Conservation (phyloP, 192 early-diverging fungal species). For the Cetraspora pellucida region DNA sequence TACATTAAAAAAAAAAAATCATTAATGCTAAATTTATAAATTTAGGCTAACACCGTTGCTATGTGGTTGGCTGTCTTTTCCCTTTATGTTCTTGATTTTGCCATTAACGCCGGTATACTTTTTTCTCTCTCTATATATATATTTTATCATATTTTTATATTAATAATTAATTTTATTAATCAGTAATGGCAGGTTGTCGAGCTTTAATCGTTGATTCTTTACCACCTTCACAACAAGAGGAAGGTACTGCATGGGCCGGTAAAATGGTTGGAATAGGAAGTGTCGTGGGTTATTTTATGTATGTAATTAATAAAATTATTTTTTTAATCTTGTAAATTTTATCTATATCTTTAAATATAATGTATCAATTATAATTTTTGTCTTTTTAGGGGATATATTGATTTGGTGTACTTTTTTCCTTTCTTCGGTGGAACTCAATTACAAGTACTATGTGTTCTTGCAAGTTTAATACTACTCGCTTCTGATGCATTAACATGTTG, state of each 20-base stretch:
- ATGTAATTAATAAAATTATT: background rate
- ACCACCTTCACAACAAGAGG: slow-evolving; percentile 80
- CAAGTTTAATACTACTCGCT: slow-evolving; percentile 61
- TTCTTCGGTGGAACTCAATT: slow-evolving; percentile 80
- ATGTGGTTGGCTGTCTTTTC: slow-evolving; percentile 74
- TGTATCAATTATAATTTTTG: background rate
- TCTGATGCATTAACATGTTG: slow-evolving; percentile 75
- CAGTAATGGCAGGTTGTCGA: slow-evolving; percentile 65
- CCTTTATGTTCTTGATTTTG: slow-evolving; percentile 93
- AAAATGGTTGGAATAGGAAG: slow-evolving; percentile 88
- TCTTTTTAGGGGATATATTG: slow-evolving; percentile 65
- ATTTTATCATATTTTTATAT: background rate
- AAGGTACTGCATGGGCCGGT: slow-evolving; percentile 84
- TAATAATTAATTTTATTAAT: background rate
- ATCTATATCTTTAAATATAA: no score
- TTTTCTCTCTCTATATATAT: background rate
- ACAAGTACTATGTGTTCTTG: slow-evolving; percentile 79
- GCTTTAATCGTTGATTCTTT: slow-evolving; percentile 85
- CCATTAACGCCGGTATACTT: slow-evolving; percentile 75
- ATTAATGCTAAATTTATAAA: background rate
- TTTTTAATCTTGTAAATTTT: background rate
- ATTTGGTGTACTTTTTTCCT: slow-evolving; percentile 70
- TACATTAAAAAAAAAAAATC: background rate
- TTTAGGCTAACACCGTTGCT: slow-evolving; percentile 28
- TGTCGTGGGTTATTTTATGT: slow-evolving; percentile 84